Evolutionary conservation across 1,284 basidiomycete genomes (phyloP).

Genomic region (Apiotrichum laibachii): DNA sequence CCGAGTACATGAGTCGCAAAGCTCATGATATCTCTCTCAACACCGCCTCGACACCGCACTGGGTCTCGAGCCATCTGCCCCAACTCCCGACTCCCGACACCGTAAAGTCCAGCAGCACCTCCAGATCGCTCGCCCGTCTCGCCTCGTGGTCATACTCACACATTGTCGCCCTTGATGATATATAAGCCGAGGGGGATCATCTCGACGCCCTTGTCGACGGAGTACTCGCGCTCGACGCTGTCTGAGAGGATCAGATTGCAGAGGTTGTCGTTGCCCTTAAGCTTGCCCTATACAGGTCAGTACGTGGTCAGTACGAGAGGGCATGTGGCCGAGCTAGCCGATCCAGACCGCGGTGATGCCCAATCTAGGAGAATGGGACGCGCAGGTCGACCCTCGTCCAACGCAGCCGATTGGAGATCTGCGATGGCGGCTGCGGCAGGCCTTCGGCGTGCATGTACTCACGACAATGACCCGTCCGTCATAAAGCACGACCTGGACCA

Average conservation of each 20-base stretch:
- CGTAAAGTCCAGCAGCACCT: no score
- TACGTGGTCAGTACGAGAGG: no score
- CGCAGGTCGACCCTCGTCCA: no score
- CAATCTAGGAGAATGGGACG: no score
- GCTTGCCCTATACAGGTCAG: constrained; percentile 63
- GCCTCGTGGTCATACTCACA: constrained; percentile 58
- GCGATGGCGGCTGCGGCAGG: background rate
- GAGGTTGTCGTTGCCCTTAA: constrained; percentile 88
- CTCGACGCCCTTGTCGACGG: constrained; percentile 84
- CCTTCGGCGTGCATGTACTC: constrained; percentile 13
- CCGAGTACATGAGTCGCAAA: no score
- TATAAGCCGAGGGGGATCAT: constrained; percentile 94
- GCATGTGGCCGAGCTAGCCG: no score
- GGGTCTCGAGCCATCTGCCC: background rate
- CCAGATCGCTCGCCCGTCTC: no score
- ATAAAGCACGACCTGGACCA: constrained; percentile 51
- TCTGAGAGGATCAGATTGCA: constrained; percentile 90
- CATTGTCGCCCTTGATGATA: constrained; percentile 95
- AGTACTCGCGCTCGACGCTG: constrained; percentile 85
- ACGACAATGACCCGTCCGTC: constrained; percentile 52
- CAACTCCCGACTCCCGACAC: no score
- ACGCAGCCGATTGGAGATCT: no score
- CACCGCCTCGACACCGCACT: no score
- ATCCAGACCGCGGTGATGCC: no score
- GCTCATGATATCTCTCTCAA: no score